These are phyloP conservation scores for Arthrobotrys conoides DNA, from an alignment of 2,329 filamentous ascomycete species.

Conservation along the genomic window DNA sequence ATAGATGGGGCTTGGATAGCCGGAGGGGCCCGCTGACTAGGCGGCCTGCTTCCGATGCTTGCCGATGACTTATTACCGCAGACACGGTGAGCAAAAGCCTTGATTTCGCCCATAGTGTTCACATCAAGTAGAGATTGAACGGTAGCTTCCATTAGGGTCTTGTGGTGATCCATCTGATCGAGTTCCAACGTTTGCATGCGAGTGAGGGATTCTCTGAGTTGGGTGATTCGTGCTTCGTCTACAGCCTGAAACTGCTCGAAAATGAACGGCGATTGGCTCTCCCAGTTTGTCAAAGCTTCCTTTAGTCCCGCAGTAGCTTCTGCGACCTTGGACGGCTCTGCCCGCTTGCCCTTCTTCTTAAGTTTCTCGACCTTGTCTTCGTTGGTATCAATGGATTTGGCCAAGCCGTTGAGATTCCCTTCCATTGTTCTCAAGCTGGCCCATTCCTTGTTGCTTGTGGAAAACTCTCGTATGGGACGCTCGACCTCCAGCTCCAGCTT, in stretches of 20 bases:
- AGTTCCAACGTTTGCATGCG: slow-evolving; percentile 94
- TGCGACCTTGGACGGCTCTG: slow-evolving; percentile 82
- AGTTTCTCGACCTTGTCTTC: slow-evolving; percentile 90
- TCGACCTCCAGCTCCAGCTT: slow-evolving; percentile 93
- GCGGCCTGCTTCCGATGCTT: slow-evolving; percentile 67
- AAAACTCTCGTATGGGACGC: slow-evolving; percentile 82
- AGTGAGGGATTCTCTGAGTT: slow-evolving; percentile 89
- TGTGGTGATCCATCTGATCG: slow-evolving; percentile 83
- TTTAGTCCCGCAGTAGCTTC: slow-evolving; percentile 81
- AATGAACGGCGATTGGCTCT: slow-evolving; percentile 92
- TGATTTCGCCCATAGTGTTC: slow-evolving; percentile 88
- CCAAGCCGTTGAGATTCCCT: slow-evolving; percentile 82
- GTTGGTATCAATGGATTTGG: slow-evolving; percentile 85
- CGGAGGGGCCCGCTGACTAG: slow-evolving; percentile 64
- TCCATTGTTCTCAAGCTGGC: slow-evolving; percentile 85
- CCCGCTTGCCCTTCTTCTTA: slow-evolving; percentile 81
- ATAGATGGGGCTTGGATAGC: slow-evolving; percentile 67
- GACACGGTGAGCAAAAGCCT: slow-evolving; percentile 72
- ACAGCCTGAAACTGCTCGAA: slow-evolving; percentile 92
- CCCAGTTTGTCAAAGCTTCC: slow-evolving; percentile 86
- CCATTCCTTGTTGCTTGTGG: slow-evolving; percentile 79
- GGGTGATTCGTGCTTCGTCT: slow-evolving; percentile 90
- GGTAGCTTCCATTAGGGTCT: slow-evolving; percentile 81
- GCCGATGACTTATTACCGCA: slow-evolving; percentile 65
- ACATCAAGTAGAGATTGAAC: slow-evolving; percentile 87